A percentile compares a stretch with the other conserved stretches of the same genome.
Conservation (phyloP, 345 rosid genomes). For the Brassica incana region DNA sequence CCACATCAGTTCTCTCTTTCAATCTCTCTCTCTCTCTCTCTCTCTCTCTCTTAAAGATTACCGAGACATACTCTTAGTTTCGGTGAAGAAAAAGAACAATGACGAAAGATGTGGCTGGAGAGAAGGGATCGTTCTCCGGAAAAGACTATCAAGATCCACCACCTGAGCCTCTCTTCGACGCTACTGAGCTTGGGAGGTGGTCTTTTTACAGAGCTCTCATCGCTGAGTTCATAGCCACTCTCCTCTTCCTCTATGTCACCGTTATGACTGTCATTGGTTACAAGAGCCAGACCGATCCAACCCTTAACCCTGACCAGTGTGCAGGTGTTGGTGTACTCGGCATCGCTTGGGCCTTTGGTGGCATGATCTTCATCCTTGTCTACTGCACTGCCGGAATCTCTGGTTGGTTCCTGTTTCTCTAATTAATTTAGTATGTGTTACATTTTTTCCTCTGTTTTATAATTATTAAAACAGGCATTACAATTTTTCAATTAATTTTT, state of each 20-base stretch:
- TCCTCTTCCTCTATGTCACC: slow-evolving; percentile 74
- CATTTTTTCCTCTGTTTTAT: neutral
- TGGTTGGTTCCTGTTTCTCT: slow-evolving; percentile 44
- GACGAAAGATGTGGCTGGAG: slow-evolving; percentile 49
- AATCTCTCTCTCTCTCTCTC: neutral
- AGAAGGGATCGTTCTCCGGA: slow-evolving; percentile 52
- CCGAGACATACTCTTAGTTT: neutral
- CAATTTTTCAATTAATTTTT: neutral
- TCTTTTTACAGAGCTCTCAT: slow-evolving; percentile 86
- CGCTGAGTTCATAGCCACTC: slow-evolving; percentile 82
- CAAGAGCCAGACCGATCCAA: slow-evolving; percentile 52
- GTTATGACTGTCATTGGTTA: slow-evolving; percentile 78
- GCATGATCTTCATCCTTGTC: slow-evolving; percentile 81
- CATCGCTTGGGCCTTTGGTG: slow-evolving; percentile 91
- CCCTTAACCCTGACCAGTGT: slow-evolving; percentile 42
- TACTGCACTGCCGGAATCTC: slow-evolving; percentile 95
- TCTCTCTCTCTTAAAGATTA: neutral
- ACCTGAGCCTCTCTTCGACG: slow-evolving; percentile 64
- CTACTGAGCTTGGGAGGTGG: slow-evolving; percentile 65
- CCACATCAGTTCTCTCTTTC: slow-evolving; percentile 21
- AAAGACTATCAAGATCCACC: slow-evolving; percentile 91
- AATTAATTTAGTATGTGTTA: neutral
- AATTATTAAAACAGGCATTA: neutral
- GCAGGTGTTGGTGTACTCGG: slow-evolving; percentile 76
- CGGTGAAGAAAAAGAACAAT: slow-evolving; percentile 20